phyloP scores from a whole-genome alignment of 192 early-diverging fungal genomes.

The Radiomyces spectabilis region DNA sequence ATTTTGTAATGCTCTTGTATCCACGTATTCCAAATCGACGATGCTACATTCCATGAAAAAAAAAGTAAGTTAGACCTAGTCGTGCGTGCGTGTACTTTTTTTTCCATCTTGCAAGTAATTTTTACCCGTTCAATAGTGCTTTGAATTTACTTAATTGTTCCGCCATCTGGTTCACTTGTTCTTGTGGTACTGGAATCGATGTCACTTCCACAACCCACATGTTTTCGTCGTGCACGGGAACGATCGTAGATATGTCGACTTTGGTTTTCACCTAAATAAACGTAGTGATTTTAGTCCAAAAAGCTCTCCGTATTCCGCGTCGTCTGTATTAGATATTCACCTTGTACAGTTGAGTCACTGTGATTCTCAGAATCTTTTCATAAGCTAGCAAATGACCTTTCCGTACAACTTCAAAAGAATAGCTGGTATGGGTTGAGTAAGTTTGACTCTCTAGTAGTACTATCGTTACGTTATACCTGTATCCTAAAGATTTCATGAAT shows the following conservation, averaged over 20 bases:
- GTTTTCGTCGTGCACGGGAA: constrained; percentile 33
- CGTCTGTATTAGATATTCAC: no score
- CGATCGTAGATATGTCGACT: constrained; percentile 38
- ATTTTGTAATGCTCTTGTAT: constrained; percentile 29
- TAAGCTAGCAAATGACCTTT: constrained; percentile 58
- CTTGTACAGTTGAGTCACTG: constrained; percentile 52
- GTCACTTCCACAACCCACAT: constrained; percentile 58
- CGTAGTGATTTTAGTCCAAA: background rate
- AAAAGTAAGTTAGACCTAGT: background rate
- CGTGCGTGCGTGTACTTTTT: background rate
- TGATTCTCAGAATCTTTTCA: constrained; percentile 43
- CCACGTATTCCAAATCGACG: constrained; percentile 30
- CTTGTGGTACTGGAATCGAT: constrained; percentile 42
- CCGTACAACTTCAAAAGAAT: constrained; percentile 56
- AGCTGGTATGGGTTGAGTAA: no score
- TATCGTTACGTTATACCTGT: constrained; percentile 37
- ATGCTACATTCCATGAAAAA: constrained; percentile 7
- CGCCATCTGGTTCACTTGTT: constrained; percentile 43
- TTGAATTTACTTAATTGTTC: constrained; percentile 44
- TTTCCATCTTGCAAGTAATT: background rate
- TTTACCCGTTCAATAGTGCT: constrained; percentile 29
- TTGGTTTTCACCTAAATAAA: constrained; percentile 28
- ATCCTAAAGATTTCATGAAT: constrained; percentile 66
- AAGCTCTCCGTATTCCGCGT: background rate
- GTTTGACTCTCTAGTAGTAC: no score